Base-by-base conservation (phyloP, 176 grass and related monocot genomes). In the Raddia guianensis region DNA sequence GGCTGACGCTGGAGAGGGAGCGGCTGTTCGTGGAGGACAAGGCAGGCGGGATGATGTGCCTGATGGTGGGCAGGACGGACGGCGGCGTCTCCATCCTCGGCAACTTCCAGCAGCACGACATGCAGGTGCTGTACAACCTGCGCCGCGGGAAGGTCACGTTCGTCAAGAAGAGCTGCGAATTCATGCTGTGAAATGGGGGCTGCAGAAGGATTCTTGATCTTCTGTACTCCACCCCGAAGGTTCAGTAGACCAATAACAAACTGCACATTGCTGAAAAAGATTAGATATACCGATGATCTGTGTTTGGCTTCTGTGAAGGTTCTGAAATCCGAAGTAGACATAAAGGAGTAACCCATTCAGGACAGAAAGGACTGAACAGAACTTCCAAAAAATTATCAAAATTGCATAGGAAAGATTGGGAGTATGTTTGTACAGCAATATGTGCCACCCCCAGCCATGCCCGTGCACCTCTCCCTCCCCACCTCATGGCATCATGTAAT, bases 31-130 rank as follows among this genome's bases (percentile, higher is more conserved):
- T 43, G 49, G 68, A 75, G 83, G 90, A 89, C 69, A 68, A 51
- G 61, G 42, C 44, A 53, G 60, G 79, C 15, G 65, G 78, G 61
- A 65, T 83, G 64, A 89, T 90, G 85, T 93, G 91, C 82, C 85
- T 93, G 0, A 83, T 85, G 81, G 68, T 93, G 53, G 81, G 49
- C 14, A 82, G 33, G 75, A 81, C 88, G n/a, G 27, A 8, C 20
- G 87, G 75, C 63, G 75, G 75, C 63, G 75, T 85, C 5, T 90
- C 91, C 33, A 85, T 93, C 55, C 83, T 93, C 15, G 91, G 91
- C 2, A 93, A 90, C 82, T 88, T 76, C 85, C 88, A 90, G 81
- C 91, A 90, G 67, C 91, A 93, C 81, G 80, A 89, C 70, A 89
- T 82, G 74, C 74, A 83, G 32, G 90, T 86, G 21, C 64, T 86